Percentiles rank a stretch among this genome's conserved stretches.
Conservation (phyloP, 352 stramenopile genomes). For the Pythium utonaiense region DNA sequence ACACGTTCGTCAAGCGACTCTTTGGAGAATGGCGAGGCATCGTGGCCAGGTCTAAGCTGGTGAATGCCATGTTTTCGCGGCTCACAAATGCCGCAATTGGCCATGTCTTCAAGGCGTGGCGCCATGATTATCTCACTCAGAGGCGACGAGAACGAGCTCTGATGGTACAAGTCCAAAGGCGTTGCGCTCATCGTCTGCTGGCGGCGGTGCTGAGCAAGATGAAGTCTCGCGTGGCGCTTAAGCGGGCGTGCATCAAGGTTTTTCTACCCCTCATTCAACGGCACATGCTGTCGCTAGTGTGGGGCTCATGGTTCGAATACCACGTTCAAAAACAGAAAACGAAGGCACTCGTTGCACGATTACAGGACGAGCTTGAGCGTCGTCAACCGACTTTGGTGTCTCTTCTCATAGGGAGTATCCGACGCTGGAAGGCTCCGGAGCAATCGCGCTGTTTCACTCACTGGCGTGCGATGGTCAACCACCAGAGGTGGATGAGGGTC, state of each 20-base stretch:
- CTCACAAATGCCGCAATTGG: not conserved
- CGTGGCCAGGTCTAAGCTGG: not conserved
- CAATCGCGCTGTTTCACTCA: not conserved
- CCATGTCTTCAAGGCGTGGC: not conserved
- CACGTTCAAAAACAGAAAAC: not conserved
- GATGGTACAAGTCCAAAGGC: not conserved
- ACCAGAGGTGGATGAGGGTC: conserved; percentile 9
- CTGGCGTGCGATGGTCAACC: not conserved
- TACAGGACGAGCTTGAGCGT: not conserved
- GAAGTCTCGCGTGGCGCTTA: conserved; percentile 10
- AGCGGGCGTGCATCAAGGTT: conserved; percentile 4
- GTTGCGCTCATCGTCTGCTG: not conserved
- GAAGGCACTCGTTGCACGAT: not conserved
- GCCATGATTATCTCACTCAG: not conserved
- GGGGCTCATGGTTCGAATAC: conserved; percentile 1
- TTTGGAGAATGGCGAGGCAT: not conserved
- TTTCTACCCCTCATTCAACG: conserved; percentile 13
- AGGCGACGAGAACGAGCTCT: not conserved
- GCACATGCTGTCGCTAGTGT: not conserved
- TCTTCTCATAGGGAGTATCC: not conserved
- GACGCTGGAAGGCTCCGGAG: not conserved
- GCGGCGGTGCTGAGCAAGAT: not conserved
- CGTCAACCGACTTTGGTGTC: not conserved
- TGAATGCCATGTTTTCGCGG: not conserved
- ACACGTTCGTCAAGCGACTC: not conserved